Evolutionary conservation across 495 filamentous ascomycete species (phyloP), one percentile per base, ranked within the genome.

Genomic region (Penicillium diatomitis): DNA sequence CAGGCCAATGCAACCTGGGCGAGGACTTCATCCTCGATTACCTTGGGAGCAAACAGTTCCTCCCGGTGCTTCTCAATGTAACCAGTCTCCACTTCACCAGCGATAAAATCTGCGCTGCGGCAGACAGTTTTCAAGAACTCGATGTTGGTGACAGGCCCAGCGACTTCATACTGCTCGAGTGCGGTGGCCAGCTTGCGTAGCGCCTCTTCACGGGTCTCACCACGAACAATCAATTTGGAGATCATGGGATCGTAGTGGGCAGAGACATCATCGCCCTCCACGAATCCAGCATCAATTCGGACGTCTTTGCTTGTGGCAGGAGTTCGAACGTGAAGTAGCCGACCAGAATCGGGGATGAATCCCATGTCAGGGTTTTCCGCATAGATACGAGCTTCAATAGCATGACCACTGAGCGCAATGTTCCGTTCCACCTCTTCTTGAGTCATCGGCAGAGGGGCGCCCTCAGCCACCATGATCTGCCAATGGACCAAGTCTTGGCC

Each of bases 211-310:
- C 92, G 78, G 47, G 83, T 82, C 38, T 74, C 75, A 11, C 87
- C 94, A 29, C 82, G 76, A n/a, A 96, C 90, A 52, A 99, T 97
- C 47, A 99, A 75, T 64, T 99, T 99, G 38, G 94, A 85, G 52
- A 99, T 96, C 92, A 99, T 97, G 4, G 92, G 91, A 55, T 99
- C 92, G 66, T 97, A 99, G 46, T 92, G 83, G n/a, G 90, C 85
- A 0, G 90, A 94, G 0, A 99, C 83, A 51, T 90, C 86, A 60
- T 97, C 91, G 11, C 94, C 94, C 53, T 86, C 75, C 8, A 88
- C 77, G 58, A 97, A 97, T 0, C 94, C 94, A 6, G 89, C 86
- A 59, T 99, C 92, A 48, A 99, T 88, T 30, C 92, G 81, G 38
- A 96, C 78, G 50, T 85, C 84, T 3, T 85, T 77, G 8, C 76